Evolutionary conservation across 2,329 filamentous ascomycete genomes (phyloP), one percentile per base, ranked within the genome.

Genomic region (Alternaria arbusti): DNA sequence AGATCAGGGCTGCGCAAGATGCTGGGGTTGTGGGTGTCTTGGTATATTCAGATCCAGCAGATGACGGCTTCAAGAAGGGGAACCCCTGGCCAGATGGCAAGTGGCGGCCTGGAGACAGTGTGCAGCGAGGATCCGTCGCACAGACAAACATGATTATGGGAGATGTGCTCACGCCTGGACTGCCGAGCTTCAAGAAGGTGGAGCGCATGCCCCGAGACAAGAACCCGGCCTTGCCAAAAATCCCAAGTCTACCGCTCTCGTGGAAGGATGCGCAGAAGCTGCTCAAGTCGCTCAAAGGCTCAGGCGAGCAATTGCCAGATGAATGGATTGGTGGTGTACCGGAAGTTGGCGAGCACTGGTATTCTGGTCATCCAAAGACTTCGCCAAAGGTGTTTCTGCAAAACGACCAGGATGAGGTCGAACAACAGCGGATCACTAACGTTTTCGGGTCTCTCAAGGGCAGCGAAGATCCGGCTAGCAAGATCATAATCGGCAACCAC

Each of bases 121-220:
- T 97, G 3, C 93, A 96, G 78, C 86, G 95, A 74, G 94, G 91
- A 5, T 87, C 89, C 5, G 96, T 97, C 25, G 91, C 90, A 65
- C 81, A 97, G 71, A 91, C 88, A 82, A 94, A 89, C 74, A 94
- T 90, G 88, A 88, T 97, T 15, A 82, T 96, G 0, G 96, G 96
- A 40, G 96, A 99, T 79, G 91, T 94, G n/a, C 85, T 98, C 47
- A 97, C 93, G 0, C 96, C 96, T 3, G 94, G 94, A 5, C 94
- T 89, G 85, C 90, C 92, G 62, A 94, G 91, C 79, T 89, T 86
- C 49, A 85, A 88, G 69, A 87, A 87, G 7, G 82, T 87, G 45
- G 87, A 89, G 46, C 87, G 93, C 54, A 84, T 96, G 72, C 85
- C 88, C 54, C 87, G 89, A 20, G 87, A 91, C 22, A 87, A 95